These are phyloP conservation scores for Nepenthes mirabilis DNA, from an alignment of 148 eudicot genomes.

Conservation along the genomic window DNA sequence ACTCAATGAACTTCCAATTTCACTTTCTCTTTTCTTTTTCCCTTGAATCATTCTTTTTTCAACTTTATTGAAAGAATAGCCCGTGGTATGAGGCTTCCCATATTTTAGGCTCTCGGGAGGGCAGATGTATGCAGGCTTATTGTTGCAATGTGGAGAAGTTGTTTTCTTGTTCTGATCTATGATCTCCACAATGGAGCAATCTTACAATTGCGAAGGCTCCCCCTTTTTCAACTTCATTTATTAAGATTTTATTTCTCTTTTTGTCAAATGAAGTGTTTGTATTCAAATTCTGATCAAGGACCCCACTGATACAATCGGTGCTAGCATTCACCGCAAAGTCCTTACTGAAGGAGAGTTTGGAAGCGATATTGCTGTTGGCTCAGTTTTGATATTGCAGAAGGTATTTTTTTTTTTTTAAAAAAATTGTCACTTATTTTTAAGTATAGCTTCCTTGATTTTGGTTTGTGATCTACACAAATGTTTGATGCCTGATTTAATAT, in stretches of 20 bases:
- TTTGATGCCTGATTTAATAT: no score
- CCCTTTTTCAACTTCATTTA: neutral
- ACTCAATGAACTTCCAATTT: neutral
- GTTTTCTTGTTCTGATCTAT: no score
- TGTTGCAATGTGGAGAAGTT: no score
- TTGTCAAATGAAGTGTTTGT: neutral
- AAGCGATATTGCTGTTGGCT: constrained; percentile 47
- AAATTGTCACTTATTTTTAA: neutral
- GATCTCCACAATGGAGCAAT: no score
- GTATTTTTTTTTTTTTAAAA: constrained; percentile 16
- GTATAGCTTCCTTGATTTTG: neutral
- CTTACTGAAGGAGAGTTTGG: constrained; percentile 33
- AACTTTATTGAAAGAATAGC: neutral
- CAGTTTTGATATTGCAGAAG: constrained; percentile 65
- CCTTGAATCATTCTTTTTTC: neutral
- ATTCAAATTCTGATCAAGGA: constrained; percentile 32
- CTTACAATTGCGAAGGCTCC: neutral
- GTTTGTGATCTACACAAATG: neutral
- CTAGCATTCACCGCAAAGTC: constrained; percentile 69
- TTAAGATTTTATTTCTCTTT: neutral
- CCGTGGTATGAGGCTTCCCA: no score
- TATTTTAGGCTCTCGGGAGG: no score
- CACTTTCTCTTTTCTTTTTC: no score
- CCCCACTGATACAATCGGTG: constrained; percentile 64
- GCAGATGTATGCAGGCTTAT: no score